Evolutionary conservation across 352 stramenopile genomes (phyloP), one percentile per base, ranked within the genome.

Genomic region (Globisporangium nagaii): DNA sequence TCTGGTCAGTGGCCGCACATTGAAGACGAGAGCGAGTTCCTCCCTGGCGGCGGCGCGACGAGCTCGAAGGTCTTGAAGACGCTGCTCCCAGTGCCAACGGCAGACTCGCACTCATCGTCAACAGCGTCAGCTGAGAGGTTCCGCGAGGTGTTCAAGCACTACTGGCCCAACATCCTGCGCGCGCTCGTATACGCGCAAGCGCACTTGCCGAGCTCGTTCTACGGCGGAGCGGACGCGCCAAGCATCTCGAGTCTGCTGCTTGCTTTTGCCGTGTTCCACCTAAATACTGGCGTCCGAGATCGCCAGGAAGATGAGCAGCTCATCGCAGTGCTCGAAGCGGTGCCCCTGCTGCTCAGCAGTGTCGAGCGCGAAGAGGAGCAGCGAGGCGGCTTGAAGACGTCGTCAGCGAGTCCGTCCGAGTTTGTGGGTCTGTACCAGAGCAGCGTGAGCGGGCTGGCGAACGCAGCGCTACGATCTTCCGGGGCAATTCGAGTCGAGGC

Each of bases 131-230:
- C 48, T 0, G 71, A 75, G 22, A 49, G 42, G 15, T 39, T 70
- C 13, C 59, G 53, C 31, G 58, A 67, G 17, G 50, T 84, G 22
- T 85, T 73, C 47, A 85, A 84, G 42, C 69, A 56, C 8, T 85
- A 82, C 52, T 88, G 78, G 78, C 71, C 78, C 12, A 59, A 63
- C 50, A 80, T 86, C 47, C 56, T 73, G 7, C 57, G 73, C 46
- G 75, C 73, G 1, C 70, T 88, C 45, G 71, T 70, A 39, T 47
- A 51, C 25, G 32, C 62, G 2, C 62, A 71, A 35, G 43, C 69
- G 13, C 71, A 74, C 45, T 32, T 78, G 56, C 58, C 62, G 9
- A 43, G 28, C 34, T 31, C 32, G 11, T 54, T 64, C 13, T 22
- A 39, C 17, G 54, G 11, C 40, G 46, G 22, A 35, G 20, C 9